Evolutionary conservation across 2,329 filamentous ascomycete species (phyloP).

Genomic region (Phialocephala sp.): DNA sequence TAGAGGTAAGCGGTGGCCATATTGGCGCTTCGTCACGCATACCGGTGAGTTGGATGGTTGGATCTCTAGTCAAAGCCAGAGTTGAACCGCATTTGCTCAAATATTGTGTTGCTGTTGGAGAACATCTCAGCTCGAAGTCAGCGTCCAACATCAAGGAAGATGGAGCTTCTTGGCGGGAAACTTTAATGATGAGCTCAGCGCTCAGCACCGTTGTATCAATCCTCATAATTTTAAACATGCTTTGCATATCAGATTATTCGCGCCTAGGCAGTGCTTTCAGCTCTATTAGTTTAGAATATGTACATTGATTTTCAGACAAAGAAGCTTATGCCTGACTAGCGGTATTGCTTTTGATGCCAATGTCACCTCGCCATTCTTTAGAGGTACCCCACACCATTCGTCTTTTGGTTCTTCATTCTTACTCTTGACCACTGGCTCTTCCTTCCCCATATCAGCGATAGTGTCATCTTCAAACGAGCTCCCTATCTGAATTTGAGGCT

Average conservation of each 20-base stretch:
- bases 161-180: slow-evolving; percentile 29
- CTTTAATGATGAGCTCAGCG: slow-evolving; percentile 35
- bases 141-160: slow-evolving; percentile 12
- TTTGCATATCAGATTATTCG: no score
- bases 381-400: neutral
- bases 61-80: slow-evolving; percentile 32
- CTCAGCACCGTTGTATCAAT: no score
- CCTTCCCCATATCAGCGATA: neutral
- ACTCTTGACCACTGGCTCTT: neutral
- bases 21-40: slow-evolving; percentile 37
- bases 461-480: slow-evolving; percentile 16
- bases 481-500: slow-evolving; percentile 16
- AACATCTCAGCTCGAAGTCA: slow-evolving; percentile 19
- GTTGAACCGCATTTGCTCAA: slow-evolving; percentile 21
- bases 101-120: neutral
- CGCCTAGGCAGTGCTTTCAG: no score
- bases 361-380: neutral
- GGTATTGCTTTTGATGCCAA: neutral
- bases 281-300: no score
- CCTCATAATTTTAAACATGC: no score
- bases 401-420: neutral
- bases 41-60: slow-evolving; percentile 32
- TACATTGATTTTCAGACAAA: no score
- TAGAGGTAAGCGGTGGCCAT: slow-evolving; percentile 36
- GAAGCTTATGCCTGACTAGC: neutral